Evolutionary conservation across 352 stramenopile genomes (phyloP).

Genomic region (Blastocystis sp.): DNA sequence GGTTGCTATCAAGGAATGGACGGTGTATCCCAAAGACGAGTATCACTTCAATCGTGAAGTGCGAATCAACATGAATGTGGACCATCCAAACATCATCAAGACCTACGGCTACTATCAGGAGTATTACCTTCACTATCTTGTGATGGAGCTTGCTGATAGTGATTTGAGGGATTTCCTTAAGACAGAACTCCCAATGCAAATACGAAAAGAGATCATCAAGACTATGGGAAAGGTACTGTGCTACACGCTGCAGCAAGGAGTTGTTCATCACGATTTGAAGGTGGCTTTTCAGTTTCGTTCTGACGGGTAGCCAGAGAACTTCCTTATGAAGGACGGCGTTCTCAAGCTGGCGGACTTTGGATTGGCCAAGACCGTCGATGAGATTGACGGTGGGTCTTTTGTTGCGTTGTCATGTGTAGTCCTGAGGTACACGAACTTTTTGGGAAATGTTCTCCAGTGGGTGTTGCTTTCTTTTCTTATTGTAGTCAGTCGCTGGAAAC

Average conservation of each 20-base stretch:
- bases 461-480: too few species aligned
- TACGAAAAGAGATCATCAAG: background rate
- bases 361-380: background rate
- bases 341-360: background rate
- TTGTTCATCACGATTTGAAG: background rate
- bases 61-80: background rate
- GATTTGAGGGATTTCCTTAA: background rate
- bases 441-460: too few species aligned
- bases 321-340: background rate
- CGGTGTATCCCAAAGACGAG: background rate
- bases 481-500: background rate
- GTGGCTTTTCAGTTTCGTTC: background rate
- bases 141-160: background rate
- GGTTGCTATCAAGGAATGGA: background rate
- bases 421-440: too few species aligned
- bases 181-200: background rate
- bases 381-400: background rate
- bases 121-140: background rate
- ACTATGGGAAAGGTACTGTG: background rate
- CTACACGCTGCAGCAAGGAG: background rate
- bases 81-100: background rate
- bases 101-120: background rate
- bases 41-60: background rate
- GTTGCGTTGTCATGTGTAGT: too few species aligned
- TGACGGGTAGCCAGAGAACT: background rate